Base-by-base conservation (phyloP, 371 early-diverging fungal genomes). In the Choanephora cucurbitarum region DNA sequence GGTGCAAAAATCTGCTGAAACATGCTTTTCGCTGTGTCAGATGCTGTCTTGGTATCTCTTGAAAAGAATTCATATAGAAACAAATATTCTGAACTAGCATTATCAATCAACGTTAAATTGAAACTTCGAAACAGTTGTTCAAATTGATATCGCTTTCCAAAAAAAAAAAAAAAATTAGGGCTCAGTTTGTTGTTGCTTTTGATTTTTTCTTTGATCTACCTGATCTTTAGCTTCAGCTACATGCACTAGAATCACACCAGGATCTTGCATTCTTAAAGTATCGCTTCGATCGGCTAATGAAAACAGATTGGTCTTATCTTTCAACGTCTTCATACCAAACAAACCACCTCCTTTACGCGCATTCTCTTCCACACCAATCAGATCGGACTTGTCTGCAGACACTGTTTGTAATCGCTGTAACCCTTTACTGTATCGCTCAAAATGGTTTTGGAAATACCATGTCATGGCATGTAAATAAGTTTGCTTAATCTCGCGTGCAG, bases 1-100 rank as follows among this genome's bases (percentile, higher is more conserved):
- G 91, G 78, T 34, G 91, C 94, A 76, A 93, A 95, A 10, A 91
- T 86, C n/a, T 75, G 75, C 19, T 82, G 82, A 44, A 88, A 84
- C 47, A 87, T 76, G 19, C 64, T 63, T 48, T 84, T 78, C 21
- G 80, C 72, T 9, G 58, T 57, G 58, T 80, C 69, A 31, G 75
- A 69, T 50, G 77, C 66, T 5, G 64, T 71, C 37, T 73, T 80
- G 28, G 74, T 52, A 66, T 79, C 84, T 63, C 79, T 67, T 28
- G 84, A 73, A 64, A 96, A 96, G 71, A 94, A 97, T 54, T 94
- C 93, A 31, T 82, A 73, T 24, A 89, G 81, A 59, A 97, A 97
- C 33, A 91, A 75, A 69, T 92, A 96, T 72, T 97, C 97, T 7
- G 94, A 88, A 40, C 90, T 86, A 15, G 95, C 93, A 63, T 95